phyloP scores from a whole-genome alignment of 108 stramenopile genomes.

The Cyclostephanos invisitatus region DNA sequence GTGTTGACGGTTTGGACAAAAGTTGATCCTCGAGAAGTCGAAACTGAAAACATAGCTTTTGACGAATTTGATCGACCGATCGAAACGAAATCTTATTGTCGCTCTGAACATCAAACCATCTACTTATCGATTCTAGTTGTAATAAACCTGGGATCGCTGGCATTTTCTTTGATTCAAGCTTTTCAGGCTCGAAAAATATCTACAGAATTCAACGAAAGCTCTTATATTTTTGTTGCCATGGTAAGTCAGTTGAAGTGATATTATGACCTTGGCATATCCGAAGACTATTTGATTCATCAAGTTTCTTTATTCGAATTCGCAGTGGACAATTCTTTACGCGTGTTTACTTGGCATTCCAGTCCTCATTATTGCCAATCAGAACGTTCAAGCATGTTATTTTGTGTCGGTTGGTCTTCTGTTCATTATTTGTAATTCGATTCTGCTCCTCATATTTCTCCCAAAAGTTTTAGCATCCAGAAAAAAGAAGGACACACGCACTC shows the following conservation, averaged over 20 bases:
- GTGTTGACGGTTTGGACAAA: conserved; percentile 45
- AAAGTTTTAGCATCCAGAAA: conserved; percentile 11
- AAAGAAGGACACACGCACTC: too few relatives aligned
- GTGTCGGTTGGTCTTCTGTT: conserved; percentile 31
- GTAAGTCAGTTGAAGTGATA: conserved; percentile 3
- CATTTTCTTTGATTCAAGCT: conserved; percentile 44
- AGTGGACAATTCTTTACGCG: conserved; percentile 10
- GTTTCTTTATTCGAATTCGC: not conserved
- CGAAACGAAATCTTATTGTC: conserved; percentile 33
- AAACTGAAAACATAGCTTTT: not conserved
- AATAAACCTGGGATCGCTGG: conserved; percentile 40
- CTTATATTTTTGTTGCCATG: conserved; percentile 30
- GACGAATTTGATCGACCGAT: conserved; percentile 35
- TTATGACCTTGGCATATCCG: not conserved
- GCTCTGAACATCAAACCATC: conserved; percentile 23
- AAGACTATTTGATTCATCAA: not conserved
- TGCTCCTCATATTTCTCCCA: conserved; percentile 32
- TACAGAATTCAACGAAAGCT: conserved; percentile 33
- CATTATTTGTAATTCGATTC: conserved; percentile 20
- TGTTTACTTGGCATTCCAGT: conserved; percentile 25
- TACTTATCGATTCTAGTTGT: conserved; percentile 34
- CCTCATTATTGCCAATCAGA: conserved; percentile 23
- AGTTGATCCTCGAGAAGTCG: conserved; percentile 14
- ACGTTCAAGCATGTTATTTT: conserved; percentile 33
- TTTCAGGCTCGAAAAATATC: conserved; percentile 44